Base-by-base conservation (phyloP, 2,329 filamentous ascomycete species). In the Aspergillus nomiae region DNA sequence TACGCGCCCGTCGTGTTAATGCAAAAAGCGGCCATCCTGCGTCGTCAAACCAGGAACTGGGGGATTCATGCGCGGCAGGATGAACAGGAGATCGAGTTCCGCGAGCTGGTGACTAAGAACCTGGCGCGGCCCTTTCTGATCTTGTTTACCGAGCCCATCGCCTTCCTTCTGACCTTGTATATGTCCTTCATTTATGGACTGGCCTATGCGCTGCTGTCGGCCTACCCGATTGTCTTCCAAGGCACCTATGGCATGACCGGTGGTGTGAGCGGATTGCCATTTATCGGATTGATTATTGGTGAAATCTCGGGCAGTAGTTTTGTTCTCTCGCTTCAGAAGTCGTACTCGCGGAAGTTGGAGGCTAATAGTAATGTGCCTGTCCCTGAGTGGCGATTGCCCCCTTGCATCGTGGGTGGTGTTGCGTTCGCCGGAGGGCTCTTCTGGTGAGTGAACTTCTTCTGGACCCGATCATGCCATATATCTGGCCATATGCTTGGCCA, bases 1-100 rank as follows among this genome's bases (percentile, higher is more conserved):
- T 86, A 86, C 65, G 79, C 83, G 0, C 84, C 84, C 3, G 38
- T 65, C 2, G 61, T 70, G 3, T 60, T 69, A 2, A 61, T 64
- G 2, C 58, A 69, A 26, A 69, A 69, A 21, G 69, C 69, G 1
- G 58, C 61, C 12, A 65, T 67, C 28, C 57, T 70, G 32, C 67
- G 67, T 12, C 64, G 66, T 14, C 67, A 70, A 34, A 69, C 67
- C 7, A 59, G 62, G 28, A 69, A 69, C 60, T 70, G 67, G 67
- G 69, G 66, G 1, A 69, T 70, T 19, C 69, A 69, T 24, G 67
- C 69, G 12, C 64, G 65, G 6, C 67, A 70, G 56, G 69, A 68
- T 11, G 66, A 69, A n/a, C 12, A 67, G 8, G 69, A 70, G 48
- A 61, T 69, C n/a, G 63, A 65, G 12, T 56, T 69, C 32, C 59